phyloP scores from a whole-genome alignment of 306 rosid species.

The Cicer pinnatifidum region DNA sequence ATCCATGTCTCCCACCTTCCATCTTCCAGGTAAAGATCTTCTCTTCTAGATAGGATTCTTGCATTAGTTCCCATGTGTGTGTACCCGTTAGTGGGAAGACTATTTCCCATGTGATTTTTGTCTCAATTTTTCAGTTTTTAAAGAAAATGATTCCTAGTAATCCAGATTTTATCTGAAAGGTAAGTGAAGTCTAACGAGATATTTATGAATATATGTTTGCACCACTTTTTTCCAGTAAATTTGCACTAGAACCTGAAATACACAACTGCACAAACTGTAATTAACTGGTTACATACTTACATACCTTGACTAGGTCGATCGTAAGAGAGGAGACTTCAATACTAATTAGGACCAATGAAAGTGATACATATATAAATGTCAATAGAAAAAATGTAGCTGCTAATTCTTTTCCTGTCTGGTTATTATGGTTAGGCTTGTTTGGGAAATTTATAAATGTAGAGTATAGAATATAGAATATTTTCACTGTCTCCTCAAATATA shows the following conservation, averaged over 20 bases:
- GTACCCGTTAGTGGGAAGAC: neutral
- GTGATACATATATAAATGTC: neutral
- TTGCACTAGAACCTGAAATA: neutral
- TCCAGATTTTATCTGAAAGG: too few relatives aligned
- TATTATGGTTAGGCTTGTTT: neutral
- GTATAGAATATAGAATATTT: neutral
- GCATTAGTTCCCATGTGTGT: neutral
- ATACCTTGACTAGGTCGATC: too few relatives aligned
- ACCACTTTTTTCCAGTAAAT: neutral
- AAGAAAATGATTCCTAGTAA: too few relatives aligned
- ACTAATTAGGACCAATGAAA: neutral
- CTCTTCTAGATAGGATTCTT: neutral
- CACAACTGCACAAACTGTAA: too few relatives aligned
- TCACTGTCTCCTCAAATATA: neutral
- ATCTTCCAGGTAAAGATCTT: neutral
- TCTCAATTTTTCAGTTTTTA: too few relatives aligned
- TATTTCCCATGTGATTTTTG: neutral
- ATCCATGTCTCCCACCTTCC: neutral
- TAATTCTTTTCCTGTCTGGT: neutral
- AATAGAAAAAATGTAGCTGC: neutral
- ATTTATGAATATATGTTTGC: neutral
- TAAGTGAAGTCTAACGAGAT: too few relatives aligned
- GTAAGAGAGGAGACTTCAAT: neutral
- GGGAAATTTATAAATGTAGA: neutral
- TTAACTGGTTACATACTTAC: too few relatives aligned